These are phyloP conservation scores for Aspergillus leporis DNA, from an alignment of 495 filamentous ascomycete genomes.

Conservation along the genomic window DNA sequence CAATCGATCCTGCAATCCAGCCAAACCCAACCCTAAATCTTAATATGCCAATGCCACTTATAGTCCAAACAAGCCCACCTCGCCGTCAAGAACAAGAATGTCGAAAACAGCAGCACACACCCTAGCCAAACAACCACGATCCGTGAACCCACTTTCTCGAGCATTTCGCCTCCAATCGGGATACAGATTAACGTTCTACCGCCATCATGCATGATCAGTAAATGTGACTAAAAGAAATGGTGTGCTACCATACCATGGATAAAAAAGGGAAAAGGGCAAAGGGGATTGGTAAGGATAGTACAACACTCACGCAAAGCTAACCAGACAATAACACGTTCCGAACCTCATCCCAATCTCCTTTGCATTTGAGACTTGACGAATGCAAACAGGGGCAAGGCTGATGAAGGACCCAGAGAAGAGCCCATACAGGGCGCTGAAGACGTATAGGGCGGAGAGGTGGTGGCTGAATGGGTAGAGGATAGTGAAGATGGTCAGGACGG, in stretches of 20 bases:
- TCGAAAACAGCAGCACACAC: conserved; percentile 36
- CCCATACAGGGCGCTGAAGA: conserved; percentile 62
- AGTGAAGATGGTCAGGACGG: conserved; percentile 51
- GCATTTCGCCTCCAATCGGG: conserved; percentile 43
- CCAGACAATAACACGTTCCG: conserved; percentile 65
- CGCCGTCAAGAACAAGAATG: conserved; percentile 42
- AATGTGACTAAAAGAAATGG: background rate
- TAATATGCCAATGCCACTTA: conserved; percentile 44
- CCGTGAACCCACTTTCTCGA: conserved; percentile 37
- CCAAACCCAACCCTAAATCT: conserved; percentile 26
- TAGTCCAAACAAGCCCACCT: conserved; percentile 53
- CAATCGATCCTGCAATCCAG: too few species aligned
- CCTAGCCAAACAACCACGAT: conserved; percentile 42
- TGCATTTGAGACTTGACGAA: conserved; percentile 61
- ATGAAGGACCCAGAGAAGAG: conserved; percentile 62
- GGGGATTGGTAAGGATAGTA: too few species aligned
- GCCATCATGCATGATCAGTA: background rate
- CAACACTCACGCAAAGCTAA: conserved; percentile 58
- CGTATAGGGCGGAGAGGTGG: conserved; percentile 48
- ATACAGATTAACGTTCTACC: conserved; percentile 40
- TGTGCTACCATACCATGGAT: too few species aligned
- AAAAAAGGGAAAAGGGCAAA: background rate
- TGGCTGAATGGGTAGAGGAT: conserved; percentile 61
- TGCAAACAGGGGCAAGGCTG: conserved; percentile 61
- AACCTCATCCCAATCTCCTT: conserved; percentile 67